Evolutionary conservation across 805 yeast species (phyloP), one percentile per base, ranked within the genome.

Genomic region (Isabelozyma gotoi): DNA sequence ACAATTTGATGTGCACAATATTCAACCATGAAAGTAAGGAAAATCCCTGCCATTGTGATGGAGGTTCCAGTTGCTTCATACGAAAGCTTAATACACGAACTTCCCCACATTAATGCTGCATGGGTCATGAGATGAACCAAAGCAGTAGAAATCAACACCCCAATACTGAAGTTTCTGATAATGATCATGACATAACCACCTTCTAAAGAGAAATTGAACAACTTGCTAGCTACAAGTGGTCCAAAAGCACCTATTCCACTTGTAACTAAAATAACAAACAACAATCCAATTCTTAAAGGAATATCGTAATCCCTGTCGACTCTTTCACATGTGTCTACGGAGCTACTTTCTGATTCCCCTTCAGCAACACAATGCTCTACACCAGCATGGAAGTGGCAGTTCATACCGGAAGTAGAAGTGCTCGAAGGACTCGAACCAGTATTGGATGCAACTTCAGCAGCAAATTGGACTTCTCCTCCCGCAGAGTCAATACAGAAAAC

Each of bases 221-320:
- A 38, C 12, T 54, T 44, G 16, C 55, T 54, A 5, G 62, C 47
- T 21, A 63, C 40, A 17, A 67, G 45, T 4, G 73, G 73, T 21
- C 62, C 59, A 40, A 60, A 59, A 12, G 65, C 53, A 3, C 71
- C 73, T 37, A 67, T 45, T 1, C 59, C 61, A 40, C 68, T 60
- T 4, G 69, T 62, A 2, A 54, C 60, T 38, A 68, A 48, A 41
- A 68, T 59, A 19, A 61, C 73, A 45, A 68, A 68, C 12, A 68
- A 42, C 4, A 62, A 50, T 0, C 68, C 69, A 27, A 64, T 48
- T 42, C 69, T 49, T 33, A 62, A 50, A 1, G 56, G 53, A 19
- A 64, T 53, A 41, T 64, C 43, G 38, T 59, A 57, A 31, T 62
- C 63, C 38, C 67, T 47, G 34, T 60, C 63, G 3, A 55, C 53